Conservation (phyloP, 2,329 filamentous ascomycete species). For the Colletotrichum limetticola region DNA sequence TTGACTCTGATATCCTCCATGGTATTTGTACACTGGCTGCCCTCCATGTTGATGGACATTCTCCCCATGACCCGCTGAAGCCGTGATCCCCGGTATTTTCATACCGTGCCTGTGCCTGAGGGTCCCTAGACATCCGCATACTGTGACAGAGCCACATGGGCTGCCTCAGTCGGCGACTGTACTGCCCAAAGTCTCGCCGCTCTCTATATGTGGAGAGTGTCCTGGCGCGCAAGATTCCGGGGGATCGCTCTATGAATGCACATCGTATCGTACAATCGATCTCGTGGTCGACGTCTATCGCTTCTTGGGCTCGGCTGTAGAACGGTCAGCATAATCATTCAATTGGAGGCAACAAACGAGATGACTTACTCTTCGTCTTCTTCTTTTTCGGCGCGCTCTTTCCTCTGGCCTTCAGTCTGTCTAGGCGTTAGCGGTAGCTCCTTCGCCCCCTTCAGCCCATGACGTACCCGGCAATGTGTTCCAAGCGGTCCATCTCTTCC, state of each 20-base stretch:
- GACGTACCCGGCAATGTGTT: conserved; percentile 74
- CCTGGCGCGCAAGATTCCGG: neutral
- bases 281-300: conserved; percentile 34
- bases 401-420: conserved; percentile 79
- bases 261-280: conserved; percentile 27
- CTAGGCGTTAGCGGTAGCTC: conserved; percentile 15
- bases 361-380: conserved; percentile 56
- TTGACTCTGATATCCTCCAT: conserved; percentile 1
- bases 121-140: too few relatives aligned
- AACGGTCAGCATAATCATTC: conserved; percentile 42
- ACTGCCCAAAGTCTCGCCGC: neutral
- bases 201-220: neutral
- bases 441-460: neutral
- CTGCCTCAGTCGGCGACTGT: neutral
- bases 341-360: neutral
- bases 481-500: conserved; percentile 81
- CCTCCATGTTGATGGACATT: neutral
- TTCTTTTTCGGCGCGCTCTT: conserved; percentile 94
- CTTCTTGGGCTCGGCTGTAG: conserved; percentile 55
- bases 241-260: conserved; percentile 13
- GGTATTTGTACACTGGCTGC: conserved; percentile 16
- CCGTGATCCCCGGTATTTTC: neutral
- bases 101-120: neutral
- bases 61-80: neutral
- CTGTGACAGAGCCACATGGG: neutral